Base-by-base conservation (phyloP, 257 asterid species). In the Solanum pennellii region DNA sequence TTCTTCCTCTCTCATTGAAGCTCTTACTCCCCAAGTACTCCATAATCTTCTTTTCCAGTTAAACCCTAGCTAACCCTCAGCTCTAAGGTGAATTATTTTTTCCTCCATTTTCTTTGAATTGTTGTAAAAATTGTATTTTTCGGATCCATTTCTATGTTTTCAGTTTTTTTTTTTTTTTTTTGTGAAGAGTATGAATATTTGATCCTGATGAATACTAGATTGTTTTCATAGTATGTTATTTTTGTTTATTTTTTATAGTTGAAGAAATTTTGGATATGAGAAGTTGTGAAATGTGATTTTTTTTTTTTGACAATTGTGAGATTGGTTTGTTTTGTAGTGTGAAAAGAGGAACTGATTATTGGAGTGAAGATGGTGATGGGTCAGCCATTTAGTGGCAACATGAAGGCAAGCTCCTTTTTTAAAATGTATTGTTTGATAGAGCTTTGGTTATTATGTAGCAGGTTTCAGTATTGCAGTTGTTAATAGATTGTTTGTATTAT, bases 341-440 rank as follows among this genome's bases (percentile, higher is more conserved):
- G 45, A 49, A 29, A 45, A 27, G 47, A 83, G 47, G 41, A 87
- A 37, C 62, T 44, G 83, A 56, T 45, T 59, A 45, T 20, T 75
- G 80, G 47, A 56, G 80, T 31, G 59, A 25, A 77, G 10, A 92
- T 92, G 94, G 45, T 47, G 71, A 90, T 92, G 62, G 89, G 92
- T 89, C 94, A 89, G 82, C 65, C 93, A 68, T 92, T 93, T 88
- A 90, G 49, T 68, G 95, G 95, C 14, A 93, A 93, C 87, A 88
- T 93, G 23, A 93, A 93, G 95, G 95, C 83, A 90, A 35, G 88
- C 25, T 49, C 16, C 2, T 10, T 45, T 84, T 65, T 35, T 9
- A 2, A 12, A 13, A 29, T 74, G 5, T 75, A 1, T 12, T 60
- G 6, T 76, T 76, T 2, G 25, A 15, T 9, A 41, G n/a, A 20